Evolutionary conservation across 2,329 filamentous ascomycete species (phyloP), one percentile per base, ranked within the genome.

Genomic region (Neoascochyta sp.): DNA sequence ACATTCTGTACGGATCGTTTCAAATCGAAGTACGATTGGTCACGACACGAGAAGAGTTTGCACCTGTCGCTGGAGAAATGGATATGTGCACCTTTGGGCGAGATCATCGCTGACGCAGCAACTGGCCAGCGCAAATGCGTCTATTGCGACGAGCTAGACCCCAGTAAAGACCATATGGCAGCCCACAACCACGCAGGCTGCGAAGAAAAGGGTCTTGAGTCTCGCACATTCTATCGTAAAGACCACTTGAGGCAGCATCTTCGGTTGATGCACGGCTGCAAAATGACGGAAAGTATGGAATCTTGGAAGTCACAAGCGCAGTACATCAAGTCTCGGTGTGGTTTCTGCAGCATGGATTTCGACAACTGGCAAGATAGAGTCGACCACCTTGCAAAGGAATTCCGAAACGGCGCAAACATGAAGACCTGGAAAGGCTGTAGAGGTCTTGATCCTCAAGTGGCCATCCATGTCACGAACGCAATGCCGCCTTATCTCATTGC

Each of bases 161-260:
- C 77, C 1, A 68, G 67, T 6, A 55, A 65, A 14, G 71, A 73
- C 9, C 78, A 81, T 52, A 52, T 80, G 10, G 75, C 78, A 43
- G 66, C 64, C 6, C 78, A 81, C 60, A 77, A 79, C 41, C 76
- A 76, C 51, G 62, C 63, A 18, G 64, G 75, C 9, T 89, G 85
- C 54, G 77, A 78, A 41, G 82, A 87, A 50, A 77, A 83, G 52
- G 74, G 74, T 4, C 41, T 71, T 1, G 71, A 76, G 32, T 80
- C 85, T 44, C 72, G 77, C 19, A 79, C 74, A 0, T 80, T 80
- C 52, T 79, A 76, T 47, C 66, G 76, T 15, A 80, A 80, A 53
- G 76, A 80, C 45, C 76, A 80, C 47, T 65, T 80, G 9, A 70
- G 75, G 27, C 76, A 80, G 46, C 76, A 80, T 52, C 57, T 80